phyloP scores from a whole-genome alignment of 495 filamentous ascomycete genomes.

The Daldinia childiae region DNA sequence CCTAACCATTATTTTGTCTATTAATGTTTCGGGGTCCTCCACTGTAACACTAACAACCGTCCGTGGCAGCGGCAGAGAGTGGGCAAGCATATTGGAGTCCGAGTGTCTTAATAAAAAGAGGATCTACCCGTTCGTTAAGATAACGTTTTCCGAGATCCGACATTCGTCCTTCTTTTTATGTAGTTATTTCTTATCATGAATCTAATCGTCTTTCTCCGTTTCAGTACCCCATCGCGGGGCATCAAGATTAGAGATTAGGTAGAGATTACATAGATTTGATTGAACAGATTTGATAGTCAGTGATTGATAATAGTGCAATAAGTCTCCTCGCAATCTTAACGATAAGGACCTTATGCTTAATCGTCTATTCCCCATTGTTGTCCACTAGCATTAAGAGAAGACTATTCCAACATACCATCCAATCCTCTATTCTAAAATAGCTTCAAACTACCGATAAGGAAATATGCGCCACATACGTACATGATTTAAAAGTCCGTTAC shows the following conservation, averaged over 20 bases:
- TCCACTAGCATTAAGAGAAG: not conserved
- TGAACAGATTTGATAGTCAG: too few relatives aligned
- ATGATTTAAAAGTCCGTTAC: conserved; percentile 15
- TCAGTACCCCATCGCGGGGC: conserved; percentile 22
- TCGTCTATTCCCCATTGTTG: not conserved
- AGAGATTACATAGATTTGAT: not conserved
- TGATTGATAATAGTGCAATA: conserved; percentile 16
- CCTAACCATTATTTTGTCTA: conserved; percentile 5
- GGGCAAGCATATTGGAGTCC: conserved; percentile 19
- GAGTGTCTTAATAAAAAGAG: conserved; percentile 38
- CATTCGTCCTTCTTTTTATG: conserved; percentile 13
- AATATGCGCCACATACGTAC: conserved; percentile 11
- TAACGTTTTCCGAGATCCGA: conserved; percentile 42
- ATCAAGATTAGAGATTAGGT: not conserved
- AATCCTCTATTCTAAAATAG: conserved; percentile 24
- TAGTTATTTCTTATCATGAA: conserved; percentile 23
- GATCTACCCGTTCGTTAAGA: conserved; percentile 37
- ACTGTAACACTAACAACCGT: conserved; percentile 5
- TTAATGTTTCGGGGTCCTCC: conserved; percentile 37
- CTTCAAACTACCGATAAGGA: conserved; percentile 19
- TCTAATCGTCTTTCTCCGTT: conserved; percentile 12
- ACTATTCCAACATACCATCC: conserved; percentile 7
- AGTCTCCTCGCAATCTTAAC: not conserved
- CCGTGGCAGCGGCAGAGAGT: conserved; percentile 7
- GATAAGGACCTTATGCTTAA: not conserved